phyloP scores from a whole-genome alignment of 257 asterid species.

The Schizonepeta tenuifolia region DNA sequence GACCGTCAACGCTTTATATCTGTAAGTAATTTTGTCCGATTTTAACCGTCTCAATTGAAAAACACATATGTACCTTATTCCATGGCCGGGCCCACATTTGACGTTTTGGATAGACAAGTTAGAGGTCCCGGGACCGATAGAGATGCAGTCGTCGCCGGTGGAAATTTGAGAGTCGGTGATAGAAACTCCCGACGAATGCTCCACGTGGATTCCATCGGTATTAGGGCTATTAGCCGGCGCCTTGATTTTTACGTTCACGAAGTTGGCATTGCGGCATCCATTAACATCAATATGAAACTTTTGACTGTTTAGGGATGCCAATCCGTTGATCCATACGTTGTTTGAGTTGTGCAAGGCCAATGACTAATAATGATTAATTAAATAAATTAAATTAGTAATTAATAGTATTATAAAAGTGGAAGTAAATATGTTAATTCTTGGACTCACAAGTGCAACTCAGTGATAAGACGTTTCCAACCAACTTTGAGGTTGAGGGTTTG shows the following conservation, averaged over 20 bases:
- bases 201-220: constrained; percentile 69
- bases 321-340: constrained; percentile 48
- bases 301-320: constrained; percentile 57
- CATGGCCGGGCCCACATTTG: constrained; percentile 77
- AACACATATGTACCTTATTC: constrained; percentile 55
- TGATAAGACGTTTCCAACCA: no score
- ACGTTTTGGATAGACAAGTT: constrained; percentile 57
- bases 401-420: no score
- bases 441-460: no score
- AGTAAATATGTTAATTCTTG: no score
- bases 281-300: constrained; percentile 60
- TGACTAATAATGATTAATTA: constrained; percentile 34
- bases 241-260: constrained; percentile 44
- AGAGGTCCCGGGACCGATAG: constrained; percentile 64
- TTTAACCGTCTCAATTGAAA: no score
- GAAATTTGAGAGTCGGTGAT: constrained; percentile 45
- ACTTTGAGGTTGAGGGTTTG: no score
- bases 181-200: constrained; percentile 46
- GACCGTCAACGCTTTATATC: no score
- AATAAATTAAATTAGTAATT: no score
- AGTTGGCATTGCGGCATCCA: constrained; percentile 43
- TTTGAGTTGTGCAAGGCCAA: constrained; percentile 58
- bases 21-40: no score
- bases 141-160: constrained; percentile 74
- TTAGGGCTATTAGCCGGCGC: constrained; percentile 66